Conservation (phyloP, 2,329 filamentous ascomycete genomes). For the Iodosphaeria phyllophila region DNA sequence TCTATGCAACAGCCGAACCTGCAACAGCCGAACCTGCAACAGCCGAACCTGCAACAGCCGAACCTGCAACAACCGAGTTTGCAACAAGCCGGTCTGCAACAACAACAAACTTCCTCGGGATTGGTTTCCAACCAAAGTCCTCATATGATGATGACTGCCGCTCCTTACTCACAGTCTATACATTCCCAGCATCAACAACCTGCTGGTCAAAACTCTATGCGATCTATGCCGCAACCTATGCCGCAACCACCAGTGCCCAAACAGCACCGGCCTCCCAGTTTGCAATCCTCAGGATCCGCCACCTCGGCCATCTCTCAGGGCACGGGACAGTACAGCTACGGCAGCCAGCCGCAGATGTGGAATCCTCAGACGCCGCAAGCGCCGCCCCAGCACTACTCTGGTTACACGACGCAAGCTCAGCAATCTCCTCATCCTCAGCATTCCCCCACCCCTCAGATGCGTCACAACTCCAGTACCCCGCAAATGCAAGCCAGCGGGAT, state of each 20-base stretch:
- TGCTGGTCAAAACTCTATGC: slow-evolving; percentile 51
- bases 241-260: slow-evolving; percentile 42
- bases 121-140: slow-evolving; percentile 43
- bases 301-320: slow-evolving; percentile 32
- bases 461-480: slow-evolving; percentile 31
- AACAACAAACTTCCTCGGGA: slow-evolving; percentile 33
- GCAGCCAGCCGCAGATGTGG: slow-evolving; percentile 43
- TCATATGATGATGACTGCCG: slow-evolving; percentile 47
- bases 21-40: too few relatives aligned
- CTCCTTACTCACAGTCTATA: slow-evolving; percentile 50
- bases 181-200: slow-evolving; percentile 55
- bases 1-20: slow-evolving; percentile 17
- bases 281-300: slow-evolving; percentile 32
- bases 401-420: slow-evolving; percentile 32
- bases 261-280: slow-evolving; percentile 45
- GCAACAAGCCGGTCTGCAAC: slow-evolving; percentile 1
- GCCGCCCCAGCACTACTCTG: slow-evolving; percentile 35
- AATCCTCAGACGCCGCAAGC: slow-evolving; percentile 36
- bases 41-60: too few relatives aligned
- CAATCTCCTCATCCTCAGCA: slow-evolving; percentile 30
- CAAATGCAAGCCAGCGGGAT: slow-evolving; percentile 36
- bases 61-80: too few relatives aligned
- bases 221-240: slow-evolving; percentile 54
- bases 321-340: slow-evolving; percentile 42
- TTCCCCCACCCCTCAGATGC: slow-evolving; percentile 39